Conservation (phyloP, 306 rosid species). For the Quercus engelmannii region DNA sequence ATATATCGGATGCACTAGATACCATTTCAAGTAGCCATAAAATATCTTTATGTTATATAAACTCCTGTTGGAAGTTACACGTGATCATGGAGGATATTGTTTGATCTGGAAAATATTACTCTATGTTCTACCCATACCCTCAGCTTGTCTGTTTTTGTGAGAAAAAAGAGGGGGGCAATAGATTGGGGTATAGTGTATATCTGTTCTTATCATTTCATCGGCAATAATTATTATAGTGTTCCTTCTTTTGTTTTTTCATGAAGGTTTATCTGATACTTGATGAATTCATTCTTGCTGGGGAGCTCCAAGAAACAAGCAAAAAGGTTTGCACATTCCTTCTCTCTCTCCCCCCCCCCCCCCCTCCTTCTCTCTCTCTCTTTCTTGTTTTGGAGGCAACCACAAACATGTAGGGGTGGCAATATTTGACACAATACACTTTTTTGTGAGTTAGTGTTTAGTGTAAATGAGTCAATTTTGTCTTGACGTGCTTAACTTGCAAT, state of each 20-base stretch:
- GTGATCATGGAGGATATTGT: neutral
- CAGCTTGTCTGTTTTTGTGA: neutral
- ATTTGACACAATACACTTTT: too few species aligned
- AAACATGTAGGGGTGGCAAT: too few species aligned
- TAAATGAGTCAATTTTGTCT: too few species aligned
- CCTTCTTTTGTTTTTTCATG: constrained; percentile 11
- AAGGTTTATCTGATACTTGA: constrained; percentile 64
- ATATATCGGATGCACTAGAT: too few species aligned
- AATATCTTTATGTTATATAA: neutral
- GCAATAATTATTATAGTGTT: neutral
- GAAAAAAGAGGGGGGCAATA: neutral
- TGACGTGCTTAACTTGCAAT: too few species aligned
- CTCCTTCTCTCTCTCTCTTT: neutral
- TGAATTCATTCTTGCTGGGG: constrained; percentile 65
- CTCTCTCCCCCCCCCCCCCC: neutral
- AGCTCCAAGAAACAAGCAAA: constrained; percentile 72
- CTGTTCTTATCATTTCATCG: neutral
- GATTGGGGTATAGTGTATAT: too few species aligned
- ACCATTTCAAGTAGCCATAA: neutral
- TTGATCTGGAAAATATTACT: neutral
- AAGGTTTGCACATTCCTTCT: constrained; percentile 29
- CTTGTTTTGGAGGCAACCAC: neutral
- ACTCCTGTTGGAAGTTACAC: neutral
- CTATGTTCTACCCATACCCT: neutral
- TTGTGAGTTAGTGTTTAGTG: too few species aligned